These are phyloP conservation scores for Syncephalastrum racemosum DNA, from an alignment of 371 early-diverging fungal species.

Conservation along the genomic window DNA sequence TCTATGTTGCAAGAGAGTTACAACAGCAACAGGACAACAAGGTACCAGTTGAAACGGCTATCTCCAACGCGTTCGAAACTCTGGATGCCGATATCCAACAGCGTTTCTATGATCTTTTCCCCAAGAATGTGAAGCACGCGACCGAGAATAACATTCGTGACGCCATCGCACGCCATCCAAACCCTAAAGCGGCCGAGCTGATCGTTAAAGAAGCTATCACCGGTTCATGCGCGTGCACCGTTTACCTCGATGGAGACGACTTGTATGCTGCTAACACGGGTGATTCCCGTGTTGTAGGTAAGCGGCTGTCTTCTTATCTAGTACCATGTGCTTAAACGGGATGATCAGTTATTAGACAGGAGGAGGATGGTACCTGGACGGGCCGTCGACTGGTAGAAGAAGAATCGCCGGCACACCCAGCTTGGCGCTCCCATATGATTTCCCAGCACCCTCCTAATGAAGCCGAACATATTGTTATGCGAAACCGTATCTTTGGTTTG, in stretches of 20 bases:
- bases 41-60: constrained; percentile 25
- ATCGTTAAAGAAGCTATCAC: constrained; percentile 58
- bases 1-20: constrained; percentile 44
- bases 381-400: constrained; percentile 52
- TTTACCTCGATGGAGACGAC: constrained; percentile 69
- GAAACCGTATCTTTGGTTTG: constrained; percentile 48
- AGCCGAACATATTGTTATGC: constrained; percentile 33
- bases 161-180: constrained; percentile 35
- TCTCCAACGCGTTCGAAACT: constrained; percentile 52
- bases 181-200: constrained; percentile 28
- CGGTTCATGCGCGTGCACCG: constrained; percentile 80
- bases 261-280: constrained; percentile 81
- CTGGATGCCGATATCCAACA: constrained; percentile 62
- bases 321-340: not conserved
- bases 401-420: constrained; percentile 44
- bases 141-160: constrained; percentile 44
- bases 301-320: constrained; percentile 9
- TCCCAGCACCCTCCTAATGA: constrained; percentile 46
- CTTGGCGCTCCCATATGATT: constrained; percentile 41
- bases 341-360: constrained; percentile 39
- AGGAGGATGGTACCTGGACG: constrained; percentile 45
- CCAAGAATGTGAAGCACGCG: constrained; percentile 29
- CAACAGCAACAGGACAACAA: constrained; percentile 1
- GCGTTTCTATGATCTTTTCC: constrained; percentile 52
- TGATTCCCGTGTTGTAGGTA: constrained; percentile 68